Base-by-base conservation (phyloP, 2,329 filamentous ascomycete genomes). In the Sporothrix mexicana region DNA sequence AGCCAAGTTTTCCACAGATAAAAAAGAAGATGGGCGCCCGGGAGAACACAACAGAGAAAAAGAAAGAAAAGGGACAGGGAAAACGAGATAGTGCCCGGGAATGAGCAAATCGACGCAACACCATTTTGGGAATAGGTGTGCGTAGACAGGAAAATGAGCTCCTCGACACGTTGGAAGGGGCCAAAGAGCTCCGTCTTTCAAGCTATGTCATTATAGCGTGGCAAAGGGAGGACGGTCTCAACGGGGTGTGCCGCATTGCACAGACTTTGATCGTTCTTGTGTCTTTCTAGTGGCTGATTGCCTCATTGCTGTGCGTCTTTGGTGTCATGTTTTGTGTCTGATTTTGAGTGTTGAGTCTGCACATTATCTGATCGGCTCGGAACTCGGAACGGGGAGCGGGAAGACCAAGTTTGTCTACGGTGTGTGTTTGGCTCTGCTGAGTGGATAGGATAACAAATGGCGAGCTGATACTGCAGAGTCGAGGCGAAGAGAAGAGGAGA, bases 241-340 rank as follows among this genome's bases (percentile, higher is more conserved):
- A 59, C 6, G 55, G 36, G 17, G 23, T 36, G 25, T 17, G 36
- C 57, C 30, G 57, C 57, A 62, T 12, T 12, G 45, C 13, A 15
- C 6, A 36, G 64, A 6, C 64, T 51, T 51, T 15, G 23, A n/a
- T 68, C 45, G 64, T 36, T 36, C 30, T 36, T 36, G 30, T 36
- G 30, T 53, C 64, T 68, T 68, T 51, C 25, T 30, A 23, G 47
- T 25, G 45, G 64, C 45, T 51, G 45, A 68, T 68, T 68, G 64
- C 30, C 43, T 68, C 64, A 68, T 68, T 12, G 64, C 45, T 30
- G 45, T 36, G 45, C 45, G 23, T 30, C 25, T 13, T 12, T 55
- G 51, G 30, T 36, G 30, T 36, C 30, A 4, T 36, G 30, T 36
- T 36, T 36, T 36, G 30, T 36, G 30, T 36, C 30, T 36, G 30